Percentiles rank a stretch among this genome's conserved stretches.
phyloP scores from a whole-genome alignment of 2,329 filamentous ascomycete species.

The Capronia coronata region DNA sequence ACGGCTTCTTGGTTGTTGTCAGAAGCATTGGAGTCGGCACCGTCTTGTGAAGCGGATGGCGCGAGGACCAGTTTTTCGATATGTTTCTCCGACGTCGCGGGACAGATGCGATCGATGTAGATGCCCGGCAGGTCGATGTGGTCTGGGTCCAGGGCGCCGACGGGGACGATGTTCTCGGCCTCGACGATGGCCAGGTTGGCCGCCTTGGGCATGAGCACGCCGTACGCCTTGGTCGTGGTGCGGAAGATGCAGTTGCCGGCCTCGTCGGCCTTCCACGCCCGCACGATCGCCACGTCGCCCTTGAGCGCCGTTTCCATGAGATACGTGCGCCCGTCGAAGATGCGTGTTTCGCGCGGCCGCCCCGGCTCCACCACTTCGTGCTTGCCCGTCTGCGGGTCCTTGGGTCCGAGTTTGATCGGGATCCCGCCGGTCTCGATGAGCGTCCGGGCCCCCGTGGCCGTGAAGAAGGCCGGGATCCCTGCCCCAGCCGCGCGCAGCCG shows the following conservation, averaged over 20 bases:
- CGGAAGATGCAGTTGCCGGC: constrained; percentile 75
- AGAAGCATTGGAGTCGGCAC: too few relatives aligned
- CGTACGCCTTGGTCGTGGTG: constrained; percentile 68
- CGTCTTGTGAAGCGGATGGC: too few relatives aligned
- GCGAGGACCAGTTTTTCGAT: constrained; percentile 57
- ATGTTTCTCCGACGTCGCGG: constrained; percentile 62
- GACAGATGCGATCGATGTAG: constrained; percentile 74
- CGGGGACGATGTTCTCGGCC: constrained; percentile 73
- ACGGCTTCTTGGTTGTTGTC: constrained; percentile 45
- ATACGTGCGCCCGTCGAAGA: constrained; percentile 66
- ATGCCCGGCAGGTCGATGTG: constrained; percentile 75
- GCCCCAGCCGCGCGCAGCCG: constrained; percentile 79
- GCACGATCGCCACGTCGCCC: constrained; percentile 70
- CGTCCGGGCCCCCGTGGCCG: constrained; percentile 62
- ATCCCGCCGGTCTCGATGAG: constrained; percentile 39
- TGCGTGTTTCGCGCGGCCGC: constrained; percentile 60
- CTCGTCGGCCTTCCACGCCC: constrained; percentile 69
- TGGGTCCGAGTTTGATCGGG: constrained; percentile 65
- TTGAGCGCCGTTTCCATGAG: constrained; percentile 70
- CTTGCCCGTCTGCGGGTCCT: constrained; percentile 61
- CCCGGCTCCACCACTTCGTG: constrained; percentile 57
- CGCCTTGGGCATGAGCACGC: constrained; percentile 72
- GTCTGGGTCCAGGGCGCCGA: constrained; percentile 66
- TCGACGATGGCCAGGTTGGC: constrained; percentile 73
- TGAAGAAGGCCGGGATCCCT: constrained; percentile 84